These are phyloP conservation scores for Chloris gayana DNA, from an alignment of 176 grass and related monocot species.

Conservation along the genomic window DNA sequence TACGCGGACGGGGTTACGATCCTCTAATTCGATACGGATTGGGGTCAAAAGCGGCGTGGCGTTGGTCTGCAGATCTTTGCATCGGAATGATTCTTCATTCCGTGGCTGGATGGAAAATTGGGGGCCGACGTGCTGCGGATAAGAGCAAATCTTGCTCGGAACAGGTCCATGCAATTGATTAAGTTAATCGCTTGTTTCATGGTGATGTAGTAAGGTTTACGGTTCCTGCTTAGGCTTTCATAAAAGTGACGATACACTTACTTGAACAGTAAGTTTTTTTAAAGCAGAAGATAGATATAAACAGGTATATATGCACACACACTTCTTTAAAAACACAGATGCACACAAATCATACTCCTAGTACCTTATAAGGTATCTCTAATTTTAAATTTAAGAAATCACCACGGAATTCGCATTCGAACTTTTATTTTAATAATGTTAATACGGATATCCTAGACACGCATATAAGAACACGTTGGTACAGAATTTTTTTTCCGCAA, in stretches of 20 bases:
- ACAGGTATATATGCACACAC: too few relatives aligned
- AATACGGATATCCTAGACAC: too few relatives aligned
- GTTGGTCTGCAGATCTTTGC: background rate
- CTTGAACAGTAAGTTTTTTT: too few relatives aligned
- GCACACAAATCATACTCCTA: too few relatives aligned
- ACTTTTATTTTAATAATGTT: too few relatives aligned
- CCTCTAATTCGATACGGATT: background rate
- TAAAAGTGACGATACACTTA: too few relatives aligned
- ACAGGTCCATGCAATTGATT: constrained; percentile 36
- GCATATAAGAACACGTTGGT: background rate
- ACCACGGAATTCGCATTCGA: too few relatives aligned
- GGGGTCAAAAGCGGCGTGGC: constrained; percentile 29
- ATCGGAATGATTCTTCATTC: constrained; percentile 6
- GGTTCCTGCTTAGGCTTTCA: background rate
- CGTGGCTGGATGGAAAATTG: background rate
- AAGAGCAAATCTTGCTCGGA: constrained; percentile 36
- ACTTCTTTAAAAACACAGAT: too few relatives aligned
- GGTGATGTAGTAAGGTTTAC: background rate
- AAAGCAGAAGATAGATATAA: too few relatives aligned
- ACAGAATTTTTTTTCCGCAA: background rate
- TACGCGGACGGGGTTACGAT: constrained; percentile 5
- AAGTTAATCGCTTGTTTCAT: background rate
- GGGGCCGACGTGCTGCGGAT: constrained; percentile 2
- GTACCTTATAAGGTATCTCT: too few relatives aligned
- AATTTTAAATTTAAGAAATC: too few relatives aligned